Evolutionary conservation across 495 filamentous ascomycete genomes (phyloP).

Genomic region (Penicillium paradoxum): DNA sequence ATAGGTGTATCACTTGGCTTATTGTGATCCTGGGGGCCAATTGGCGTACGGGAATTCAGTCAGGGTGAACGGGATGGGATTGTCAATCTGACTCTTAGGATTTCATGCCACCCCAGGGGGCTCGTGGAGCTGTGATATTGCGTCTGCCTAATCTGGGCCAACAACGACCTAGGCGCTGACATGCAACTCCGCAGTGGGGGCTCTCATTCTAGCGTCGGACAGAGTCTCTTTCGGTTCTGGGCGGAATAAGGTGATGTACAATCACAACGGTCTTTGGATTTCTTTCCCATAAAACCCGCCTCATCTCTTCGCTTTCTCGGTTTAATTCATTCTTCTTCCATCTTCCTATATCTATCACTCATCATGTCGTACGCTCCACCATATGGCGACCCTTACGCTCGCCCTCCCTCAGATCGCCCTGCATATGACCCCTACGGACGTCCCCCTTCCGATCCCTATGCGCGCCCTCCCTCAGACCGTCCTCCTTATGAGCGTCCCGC

Average conservation of each 20-base stretch:
- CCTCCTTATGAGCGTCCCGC: constrained; percentile 14
- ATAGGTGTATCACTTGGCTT: too few species aligned
- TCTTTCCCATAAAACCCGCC: constrained; percentile 1
- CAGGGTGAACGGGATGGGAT: background rate
- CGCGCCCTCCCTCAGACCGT: constrained; percentile 15
- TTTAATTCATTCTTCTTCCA: background rate
- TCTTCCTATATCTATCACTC: constrained; percentile 11
- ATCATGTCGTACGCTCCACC: constrained; percentile 22
- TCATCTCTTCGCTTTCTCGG: constrained; percentile 1
- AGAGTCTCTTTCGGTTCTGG: constrained; percentile 7
- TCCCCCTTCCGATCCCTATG: constrained; percentile 19
- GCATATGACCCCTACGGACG: constrained; percentile 18
- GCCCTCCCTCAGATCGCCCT: constrained; percentile 3
- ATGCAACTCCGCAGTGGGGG: background rate
- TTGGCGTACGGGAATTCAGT: background rate
- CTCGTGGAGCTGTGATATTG: constrained; percentile 4
- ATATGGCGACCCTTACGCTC: constrained; percentile 21
- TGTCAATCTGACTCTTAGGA: constrained; percentile 1
- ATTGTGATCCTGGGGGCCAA: background rate
- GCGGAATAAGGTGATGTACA: constrained; percentile 7
- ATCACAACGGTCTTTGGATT: constrained; percentile 6
- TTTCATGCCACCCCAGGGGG: background rate
- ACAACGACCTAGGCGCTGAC: constrained; percentile 8
- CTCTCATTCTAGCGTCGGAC: background rate
- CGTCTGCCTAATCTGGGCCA: constrained; percentile 19